These are phyloP conservation scores for Lycium barbarum DNA, from an alignment of 257 asterid species.

Conservation along the genomic window DNA sequence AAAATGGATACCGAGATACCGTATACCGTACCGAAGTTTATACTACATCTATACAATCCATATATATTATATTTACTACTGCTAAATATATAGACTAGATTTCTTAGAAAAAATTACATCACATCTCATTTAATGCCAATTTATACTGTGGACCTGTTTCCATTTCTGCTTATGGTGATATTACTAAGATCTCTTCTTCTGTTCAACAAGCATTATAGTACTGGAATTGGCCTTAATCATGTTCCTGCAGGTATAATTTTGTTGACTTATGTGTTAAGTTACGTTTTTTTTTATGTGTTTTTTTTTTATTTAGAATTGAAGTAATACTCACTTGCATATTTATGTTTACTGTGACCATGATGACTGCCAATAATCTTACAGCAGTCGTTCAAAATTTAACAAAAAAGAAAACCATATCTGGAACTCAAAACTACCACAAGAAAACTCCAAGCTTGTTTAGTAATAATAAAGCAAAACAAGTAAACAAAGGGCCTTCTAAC, in stretches of 20 bases:
- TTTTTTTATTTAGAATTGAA: conserved; percentile 1
- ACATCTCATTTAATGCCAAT: too few species aligned
- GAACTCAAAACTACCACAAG: conserved; percentile 40
- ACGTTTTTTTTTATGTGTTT: too few species aligned
- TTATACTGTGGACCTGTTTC: conserved; percentile 91
- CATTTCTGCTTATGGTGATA: conserved; percentile 86
- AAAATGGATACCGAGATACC: too few species aligned
- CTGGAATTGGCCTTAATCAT: conserved; percentile 87
- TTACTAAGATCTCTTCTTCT: conserved; percentile 59
- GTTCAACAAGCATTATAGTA: conserved; percentile 81
- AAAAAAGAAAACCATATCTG: conserved; percentile 3
- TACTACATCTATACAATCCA: too few species aligned
- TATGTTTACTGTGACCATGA: conserved; percentile 23
- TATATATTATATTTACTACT: too few species aligned
- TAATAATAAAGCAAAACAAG: conserved; percentile 40
- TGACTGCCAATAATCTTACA: conserved; percentile 13
- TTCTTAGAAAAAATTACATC: too few species aligned
- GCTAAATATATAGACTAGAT: too few species aligned
- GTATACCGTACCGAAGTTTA: too few species aligned
- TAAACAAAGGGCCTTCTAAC: conserved; percentile 44
- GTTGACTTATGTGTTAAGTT: too few species aligned
- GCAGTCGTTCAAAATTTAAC: background rate
- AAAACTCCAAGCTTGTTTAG: conserved; percentile 29
- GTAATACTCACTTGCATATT: conserved; percentile 6
- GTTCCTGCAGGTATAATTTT: conserved; percentile 90